Conservation (phyloP, 108 stramenopile species). For the Fragilaria crotonensis region DNA sequence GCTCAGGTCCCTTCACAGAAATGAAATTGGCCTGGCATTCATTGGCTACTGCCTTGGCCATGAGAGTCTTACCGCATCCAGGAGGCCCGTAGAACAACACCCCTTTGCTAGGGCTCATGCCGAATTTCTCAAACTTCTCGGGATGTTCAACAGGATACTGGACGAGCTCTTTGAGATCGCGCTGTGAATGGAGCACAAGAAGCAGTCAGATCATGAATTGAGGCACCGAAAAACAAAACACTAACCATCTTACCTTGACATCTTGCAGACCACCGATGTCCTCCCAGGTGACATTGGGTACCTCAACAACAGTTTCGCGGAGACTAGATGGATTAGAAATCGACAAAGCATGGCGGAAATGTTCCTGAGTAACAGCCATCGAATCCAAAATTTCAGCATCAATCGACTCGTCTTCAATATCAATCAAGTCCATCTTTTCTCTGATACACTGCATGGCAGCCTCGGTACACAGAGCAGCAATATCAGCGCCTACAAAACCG, state of each 20-base stretch:
- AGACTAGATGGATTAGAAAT: constrained; percentile 97
- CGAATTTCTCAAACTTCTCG: constrained; percentile 99
- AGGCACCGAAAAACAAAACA: background rate
- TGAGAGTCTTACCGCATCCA: constrained; percentile 99
- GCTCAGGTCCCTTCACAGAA: constrained; percentile 98
- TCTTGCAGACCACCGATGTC: constrained; percentile 99
- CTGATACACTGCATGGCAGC: constrained; percentile 99
- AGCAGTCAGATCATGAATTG: constrained; percentile 13
- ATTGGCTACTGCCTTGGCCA: constrained; percentile 99
- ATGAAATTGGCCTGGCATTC: constrained; percentile 99
- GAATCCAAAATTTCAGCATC: constrained; percentile 99
- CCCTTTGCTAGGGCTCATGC: constrained; percentile 96
- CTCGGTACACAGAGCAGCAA: constrained; percentile 99
- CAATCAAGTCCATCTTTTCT: constrained; percentile 99
- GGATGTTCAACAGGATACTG: constrained; percentile 99
- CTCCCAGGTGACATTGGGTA: constrained; percentile 97
- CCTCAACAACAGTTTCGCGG: constrained; percentile 98
- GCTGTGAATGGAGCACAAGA: constrained; percentile 37
- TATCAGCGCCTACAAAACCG: constrained; percentile 99
- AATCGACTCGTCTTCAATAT: constrained; percentile 99
- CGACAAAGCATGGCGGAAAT: constrained; percentile 96
- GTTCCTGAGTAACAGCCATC: constrained; percentile 98
- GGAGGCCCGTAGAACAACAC: constrained; percentile 99
- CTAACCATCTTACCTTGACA: constrained; percentile 79
- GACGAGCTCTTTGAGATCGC: constrained; percentile 99